A percentile compares a stretch with the other conserved stretches of the same genome.
Conservation (phyloP, 768 basidiomycete genomes). For the Cystobasidiopsis lactophilus region DNA sequence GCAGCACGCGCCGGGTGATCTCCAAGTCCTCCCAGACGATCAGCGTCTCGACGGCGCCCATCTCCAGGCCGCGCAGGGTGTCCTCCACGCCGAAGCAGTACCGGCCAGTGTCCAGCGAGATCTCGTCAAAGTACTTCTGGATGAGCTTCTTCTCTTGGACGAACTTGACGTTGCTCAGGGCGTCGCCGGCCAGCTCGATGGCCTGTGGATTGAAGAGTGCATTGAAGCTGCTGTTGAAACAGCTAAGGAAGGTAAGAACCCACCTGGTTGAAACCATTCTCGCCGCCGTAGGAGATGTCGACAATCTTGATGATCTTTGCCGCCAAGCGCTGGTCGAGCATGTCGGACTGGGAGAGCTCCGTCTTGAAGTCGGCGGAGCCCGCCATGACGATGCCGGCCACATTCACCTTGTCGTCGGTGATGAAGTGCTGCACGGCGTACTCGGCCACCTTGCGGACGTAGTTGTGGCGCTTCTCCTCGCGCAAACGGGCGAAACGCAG, state of each 20-base stretch:
- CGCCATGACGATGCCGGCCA: slow-evolving; percentile 81
- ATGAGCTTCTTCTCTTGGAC: slow-evolving; percentile 97
- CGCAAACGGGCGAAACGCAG: slow-evolving; percentile 98
- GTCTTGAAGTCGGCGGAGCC: slow-evolving; percentile 98
- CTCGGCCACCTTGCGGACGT: slow-evolving; percentile 96
- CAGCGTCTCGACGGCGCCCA: slow-evolving; percentile 88
- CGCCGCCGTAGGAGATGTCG: slow-evolving; percentile 94
- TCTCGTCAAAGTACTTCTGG: slow-evolving; percentile 96
- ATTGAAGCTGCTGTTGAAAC: too few species aligned
- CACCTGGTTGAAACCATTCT: slow-evolving; percentile 99
- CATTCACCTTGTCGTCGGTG: slow-evolving; percentile 93
- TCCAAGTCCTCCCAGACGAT: slow-evolving; percentile 98
- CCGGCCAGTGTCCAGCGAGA: slow-evolving; percentile 84
- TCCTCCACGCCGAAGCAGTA: slow-evolving; percentile 97
- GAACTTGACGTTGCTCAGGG: slow-evolving; percentile 94
- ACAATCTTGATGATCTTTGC: slow-evolving; percentile 95
- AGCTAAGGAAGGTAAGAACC: too few species aligned
- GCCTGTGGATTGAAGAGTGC: too few species aligned
- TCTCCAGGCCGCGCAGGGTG: slow-evolving; percentile 83
- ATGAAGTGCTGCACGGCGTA: slow-evolving; percentile 93
- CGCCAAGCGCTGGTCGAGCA: slow-evolving; percentile 72
- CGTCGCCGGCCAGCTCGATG: slow-evolving; percentile 88
- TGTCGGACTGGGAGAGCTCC: slow-evolving; percentile 81
- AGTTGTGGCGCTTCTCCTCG: slow-evolving; percentile 98
- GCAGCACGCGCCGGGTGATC: slow-evolving; percentile 61